phyloP scores from a whole-genome alignment of 352 stramenopile genomes.

The Globisporangium perplexum region DNA sequence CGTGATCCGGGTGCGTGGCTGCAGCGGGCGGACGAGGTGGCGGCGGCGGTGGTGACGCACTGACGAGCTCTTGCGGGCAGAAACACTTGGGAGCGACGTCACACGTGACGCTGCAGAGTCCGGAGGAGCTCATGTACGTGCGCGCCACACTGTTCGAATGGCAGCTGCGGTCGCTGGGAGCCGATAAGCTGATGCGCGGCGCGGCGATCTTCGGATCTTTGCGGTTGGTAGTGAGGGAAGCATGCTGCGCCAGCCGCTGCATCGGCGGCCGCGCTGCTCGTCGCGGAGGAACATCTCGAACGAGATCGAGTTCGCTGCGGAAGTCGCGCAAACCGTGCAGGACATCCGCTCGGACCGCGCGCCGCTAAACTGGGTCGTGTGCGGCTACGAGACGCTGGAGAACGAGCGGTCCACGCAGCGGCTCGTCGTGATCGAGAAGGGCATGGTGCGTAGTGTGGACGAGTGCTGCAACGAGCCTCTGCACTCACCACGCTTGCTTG shows the following conservation, averaged over 20 bases:
- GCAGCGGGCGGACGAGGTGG: too few relatives aligned
- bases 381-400: constrained; percentile 68
- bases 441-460: constrained; percentile 47
- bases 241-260: constrained; percentile 54
- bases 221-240: constrained; percentile 40
- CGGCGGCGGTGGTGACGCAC: too few relatives aligned
- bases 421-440: constrained; percentile 79
- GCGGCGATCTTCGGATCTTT: not conserved
- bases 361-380: constrained; percentile 85
- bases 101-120: constrained; percentile 68
- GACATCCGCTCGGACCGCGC: constrained; percentile 78
- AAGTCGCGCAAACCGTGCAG: constrained; percentile 60
- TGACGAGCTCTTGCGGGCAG: constrained; percentile 17
- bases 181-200: not conserved
- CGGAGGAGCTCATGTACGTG: constrained; percentile 71
- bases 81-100: constrained; percentile 77
- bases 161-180: not conserved
- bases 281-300: constrained; percentile 73
- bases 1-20: constrained; percentile 60
- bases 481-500: not conserved
- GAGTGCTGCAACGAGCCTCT: too few relatives aligned
- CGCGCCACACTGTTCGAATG: not conserved
- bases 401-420: constrained; percentile 50
- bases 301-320: constrained; percentile 76
- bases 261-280: constrained; percentile 53